Evolutionary conservation across 1,284 basidiomycete genomes (phyloP), one percentile per base, ranked within the genome.

Genomic region (Trametes hirsuta): DNA sequence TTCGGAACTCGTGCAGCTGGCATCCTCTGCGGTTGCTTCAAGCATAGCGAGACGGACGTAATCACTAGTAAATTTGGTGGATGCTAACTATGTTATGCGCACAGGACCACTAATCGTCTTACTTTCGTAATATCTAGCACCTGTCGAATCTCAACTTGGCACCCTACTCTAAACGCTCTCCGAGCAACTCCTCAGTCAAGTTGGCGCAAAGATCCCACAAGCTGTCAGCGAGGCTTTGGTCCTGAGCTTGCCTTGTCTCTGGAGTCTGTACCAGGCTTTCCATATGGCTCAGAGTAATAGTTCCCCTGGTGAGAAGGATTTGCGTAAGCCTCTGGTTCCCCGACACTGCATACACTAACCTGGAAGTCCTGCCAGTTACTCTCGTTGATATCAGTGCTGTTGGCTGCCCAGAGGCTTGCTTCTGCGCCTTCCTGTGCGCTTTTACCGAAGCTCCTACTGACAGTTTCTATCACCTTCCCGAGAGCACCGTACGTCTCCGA

Each of bases 391-490:
- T 72, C 72, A 9, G 68, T 67, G 53, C 68, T 69, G 6, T 65
- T 68, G 11, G 72, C 72, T 6, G 71, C 71, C 72, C 72, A 74
- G 10, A 74, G 58, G n/a, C 71, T 70, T 1, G 72, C 69, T 60
- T 73, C 71, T 2, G 72, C 72, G 11, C 71, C 71, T 47, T 74
- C 72, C 22, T 64, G 55, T 2, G 72, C 71, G 30, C 66, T 71
- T 63, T 74, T 73, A 1, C 68, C 69, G 8, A 63, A 67, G 15
- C 65, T 62, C 6, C 53, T 54, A 45, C 73, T 69, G 8, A 72
- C 22, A 24, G 66, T 55, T 18, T 18, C 18, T 18, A 18, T 18
- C 18, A 18, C 18, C 44, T 67, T 64, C 1, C 72, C 72, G 14
- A 72, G 40, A 6, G 50, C 24, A n/a, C 71, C 72, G 46, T 73